Conservation (phyloP, 1,284 basidiomycete genomes). For the Cutaneotrichosporon curvatum region DNA sequence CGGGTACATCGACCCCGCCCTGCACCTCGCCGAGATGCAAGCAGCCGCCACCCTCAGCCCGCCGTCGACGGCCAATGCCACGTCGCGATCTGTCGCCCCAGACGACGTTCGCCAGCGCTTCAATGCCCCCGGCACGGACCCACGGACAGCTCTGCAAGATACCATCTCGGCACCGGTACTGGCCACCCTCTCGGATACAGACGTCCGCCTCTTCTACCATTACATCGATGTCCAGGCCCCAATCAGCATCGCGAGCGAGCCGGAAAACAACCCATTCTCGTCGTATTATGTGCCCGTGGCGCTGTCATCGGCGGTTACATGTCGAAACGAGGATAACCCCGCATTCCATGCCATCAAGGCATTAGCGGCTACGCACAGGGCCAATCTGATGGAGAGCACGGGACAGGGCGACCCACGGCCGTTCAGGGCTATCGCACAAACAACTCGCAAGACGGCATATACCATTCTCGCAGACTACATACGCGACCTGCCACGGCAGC, state of each 20-base stretch:
- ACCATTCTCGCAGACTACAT: constrained; percentile 1
- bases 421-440: constrained; percentile 9
- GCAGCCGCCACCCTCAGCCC: too few species aligned
- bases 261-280: constrained; percentile 7
- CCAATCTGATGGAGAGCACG: constrained; percentile 16
- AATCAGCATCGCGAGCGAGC: constrained; percentile 8
- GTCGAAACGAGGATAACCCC: constrained; percentile 10
- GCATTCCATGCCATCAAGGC: constrained; percentile 13
- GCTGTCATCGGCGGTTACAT: constrained; percentile 5
- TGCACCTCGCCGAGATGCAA: too few species aligned
- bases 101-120: constrained; percentile 9
- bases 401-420: constrained; percentile 1
- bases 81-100: too few species aligned
- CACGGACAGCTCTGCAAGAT: constrained; percentile 6
- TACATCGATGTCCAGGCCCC: constrained; percentile 13
- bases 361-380: constrained; percentile 11
- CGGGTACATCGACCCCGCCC: too few species aligned
- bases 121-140: constrained; percentile 8
- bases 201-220: constrained; percentile 11
- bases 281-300: constrained; percentile 12
- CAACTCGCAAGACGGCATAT: constrained; percentile 8
- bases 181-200: constrained; percentile 10
- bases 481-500: background rate
- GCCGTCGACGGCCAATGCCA: too few species aligned
- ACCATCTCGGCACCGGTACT: constrained; percentile 5